Base-by-base conservation (phyloP, 2,329 filamentous ascomycete genomes). In the Macrophomina phaseolina region DNA sequence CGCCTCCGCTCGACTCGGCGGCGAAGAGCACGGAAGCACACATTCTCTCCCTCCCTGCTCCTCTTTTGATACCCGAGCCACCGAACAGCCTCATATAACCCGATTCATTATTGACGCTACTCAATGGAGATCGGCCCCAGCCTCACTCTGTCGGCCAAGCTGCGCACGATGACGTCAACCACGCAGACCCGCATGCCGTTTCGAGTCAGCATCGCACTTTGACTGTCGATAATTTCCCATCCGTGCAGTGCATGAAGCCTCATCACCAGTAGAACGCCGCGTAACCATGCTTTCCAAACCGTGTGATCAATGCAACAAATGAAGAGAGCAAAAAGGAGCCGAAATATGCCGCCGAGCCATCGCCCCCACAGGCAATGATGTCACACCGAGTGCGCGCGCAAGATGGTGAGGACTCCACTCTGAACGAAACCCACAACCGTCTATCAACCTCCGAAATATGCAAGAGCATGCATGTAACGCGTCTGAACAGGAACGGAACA, bases 281-380 rank as follows among this genome's bases (percentile, higher is more conserved):
- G 58, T 45, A 30, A 49, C 58, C 16, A 51, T 62, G 58, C 58
- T 36, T 23, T n/a, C 8, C 28, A 3, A 34, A 46, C 32, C 8
- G 45, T 32, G 49, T 28, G 49, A 23, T 60, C 42, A 18, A 60
- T 48, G 56, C 56, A 32, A 58, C 40, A 16, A 58, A 16, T 30
- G 56, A 40, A 42, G 46, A 46, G 8, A 38, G 12, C n/a, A 8
- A 18, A 36, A 16, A 23, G 3, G 23, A 55, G 52, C 52, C 52
- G 52, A 55, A 34, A 53, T 53, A 14, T n/a, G 23, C 7, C 30
- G 48, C 48, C 48, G 48, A 45, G 11, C 46, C 51, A 12, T 34
- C 51, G 30, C 51, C 49, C 51, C 51, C 51, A n/a, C 30, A 16
- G 51, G 9, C 30, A n/a, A 53, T 53, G 51, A 53, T 53, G 51